Base-by-base conservation (phyloP, 1,284 basidiomycete species). In the Ustilago tritici region DNA sequence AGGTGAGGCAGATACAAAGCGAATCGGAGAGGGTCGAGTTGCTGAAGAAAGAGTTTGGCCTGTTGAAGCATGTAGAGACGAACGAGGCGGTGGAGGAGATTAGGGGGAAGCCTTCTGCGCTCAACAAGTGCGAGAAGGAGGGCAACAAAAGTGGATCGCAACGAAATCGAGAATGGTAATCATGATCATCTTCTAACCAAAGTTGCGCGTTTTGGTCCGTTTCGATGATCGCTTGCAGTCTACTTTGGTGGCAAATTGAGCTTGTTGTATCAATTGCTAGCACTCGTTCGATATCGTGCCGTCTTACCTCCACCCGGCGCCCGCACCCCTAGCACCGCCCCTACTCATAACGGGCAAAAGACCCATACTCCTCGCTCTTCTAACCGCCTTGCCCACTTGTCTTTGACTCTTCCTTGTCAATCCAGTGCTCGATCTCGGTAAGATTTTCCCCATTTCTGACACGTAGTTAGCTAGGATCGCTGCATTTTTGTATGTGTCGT, bases 331-430 rank as follows among this genome's bases (percentile, higher is more conserved):
- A 2, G 72, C 47, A 1, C 81, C 79, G 23, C 81, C 79, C 3
- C 81, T 64, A 56, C 77, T 81, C 70, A 82, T 71, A 3, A 84
- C 79, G 2, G 93, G 92, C 71, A 98, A 90, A 69, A 95, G 86
- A 54, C 95, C 95, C 92, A 98, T 95, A 89, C 92, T 93, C 87
- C 93, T 93, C 61, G 96, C 93, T 64, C 96, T 89, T 65, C 93
- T 91, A 67, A 98, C 92, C 43, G 95, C 93, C 87, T 95, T 95
- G 54, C 91, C 93, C 4, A 98, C 83, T 73, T 89, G 89, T 52
- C 94, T 89, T 87, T 98, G 95, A 74, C 89, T 93, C 86, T 91
- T 92, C 87, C 91, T 90, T 5, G 95, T 95, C 57, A 98, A 88
- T 0, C 89, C 89, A 0, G 94, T 97, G 61, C 90, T 85, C 10